Evolutionary conservation across 306 rosid species (phyloP).

Genomic region (Rosa chinensis): DNA sequence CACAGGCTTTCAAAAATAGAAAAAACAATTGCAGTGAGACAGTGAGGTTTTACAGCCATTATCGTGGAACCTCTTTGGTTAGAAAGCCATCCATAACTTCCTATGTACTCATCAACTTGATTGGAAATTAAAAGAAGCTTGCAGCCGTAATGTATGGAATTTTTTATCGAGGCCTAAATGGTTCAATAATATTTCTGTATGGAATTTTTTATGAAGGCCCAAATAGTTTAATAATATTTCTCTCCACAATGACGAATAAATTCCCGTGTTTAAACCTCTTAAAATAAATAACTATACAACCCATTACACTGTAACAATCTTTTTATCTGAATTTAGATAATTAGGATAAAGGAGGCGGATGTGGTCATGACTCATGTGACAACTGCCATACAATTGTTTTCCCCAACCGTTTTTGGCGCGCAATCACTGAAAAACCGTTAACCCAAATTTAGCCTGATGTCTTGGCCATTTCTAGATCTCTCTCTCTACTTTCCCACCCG

Average conservation of each 20-base stretch:
- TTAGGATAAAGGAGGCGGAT: neutral
- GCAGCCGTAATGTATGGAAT: too few species aligned
- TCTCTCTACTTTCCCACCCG: slow-evolving; percentile 28
- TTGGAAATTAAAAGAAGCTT: too few species aligned
- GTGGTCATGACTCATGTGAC: neutral
- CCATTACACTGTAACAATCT: neutral
- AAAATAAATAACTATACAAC: too few species aligned
- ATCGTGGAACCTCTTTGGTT: neutral
- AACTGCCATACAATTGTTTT: slow-evolving; percentile 21
- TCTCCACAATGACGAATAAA: neutral
- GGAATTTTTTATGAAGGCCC: too few species aligned
- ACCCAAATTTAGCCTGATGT: slow-evolving; percentile 33
- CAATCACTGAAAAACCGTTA: slow-evolving; percentile 40
- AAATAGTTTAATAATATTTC: too few species aligned
- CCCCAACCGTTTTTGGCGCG: slow-evolving; percentile 52
- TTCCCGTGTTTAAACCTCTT: neutral
- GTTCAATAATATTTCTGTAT: too few species aligned
- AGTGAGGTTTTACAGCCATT: too few species aligned
- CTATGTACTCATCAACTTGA: too few species aligned
- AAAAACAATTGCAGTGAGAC: neutral
- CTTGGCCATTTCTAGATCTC: slow-evolving; percentile 31
- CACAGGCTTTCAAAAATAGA: too few species aligned
- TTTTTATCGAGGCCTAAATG: too few species aligned
- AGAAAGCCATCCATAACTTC: too few species aligned
- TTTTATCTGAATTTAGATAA: neutral